Evolutionary conservation across 2,329 filamentous ascomycete species (phyloP).

Genomic region (Piedraia hortae): DNA sequence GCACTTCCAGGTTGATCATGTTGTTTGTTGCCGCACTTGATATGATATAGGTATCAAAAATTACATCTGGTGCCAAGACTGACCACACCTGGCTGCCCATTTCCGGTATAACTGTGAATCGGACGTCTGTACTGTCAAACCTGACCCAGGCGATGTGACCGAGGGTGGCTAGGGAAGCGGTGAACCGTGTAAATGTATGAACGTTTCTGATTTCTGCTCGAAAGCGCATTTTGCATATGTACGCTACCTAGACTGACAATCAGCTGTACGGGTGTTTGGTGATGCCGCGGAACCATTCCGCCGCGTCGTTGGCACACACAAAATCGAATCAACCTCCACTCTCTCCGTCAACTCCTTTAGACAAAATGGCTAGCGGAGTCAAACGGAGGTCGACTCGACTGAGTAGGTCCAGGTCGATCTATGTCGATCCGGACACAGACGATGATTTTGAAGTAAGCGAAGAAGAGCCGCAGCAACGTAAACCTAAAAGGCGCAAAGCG

Average conservation of each 20-base stretch:
- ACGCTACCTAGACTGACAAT: too few relatives aligned
- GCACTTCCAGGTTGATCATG: slow-evolving; percentile 88
- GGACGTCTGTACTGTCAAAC: slow-evolving; percentile 60
- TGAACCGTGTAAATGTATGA: slow-evolving; percentile 23
- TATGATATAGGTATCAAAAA: slow-evolving; percentile 65
- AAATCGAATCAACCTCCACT: too few relatives aligned
- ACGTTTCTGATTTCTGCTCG: slow-evolving; percentile 12
- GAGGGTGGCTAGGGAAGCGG: slow-evolving; percentile 32
- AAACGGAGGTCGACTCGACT: slow-evolving; percentile 13
- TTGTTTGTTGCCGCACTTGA: slow-evolving; percentile 61
- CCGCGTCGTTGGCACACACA: too few relatives aligned
- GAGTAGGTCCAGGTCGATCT: slow-evolving; percentile 11
- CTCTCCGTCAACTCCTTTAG: too few relatives aligned
- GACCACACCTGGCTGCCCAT: slow-evolving; percentile 82
- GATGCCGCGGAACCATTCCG: too few relatives aligned
- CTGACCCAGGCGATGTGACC: slow-evolving; percentile 79
- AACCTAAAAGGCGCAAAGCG: slow-evolving; percentile 2
- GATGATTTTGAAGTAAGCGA: slow-evolving; percentile 10
- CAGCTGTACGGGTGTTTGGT: too few relatives aligned
- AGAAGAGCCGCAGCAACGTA: slow-evolving; percentile 2
- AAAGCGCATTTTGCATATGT: slow-evolving; percentile 17
- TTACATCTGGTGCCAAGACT: slow-evolving; percentile 30
- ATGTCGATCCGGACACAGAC: slow-evolving; percentile 13
- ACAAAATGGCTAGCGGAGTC: too few relatives aligned
- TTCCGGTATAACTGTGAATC: slow-evolving; percentile 88